Conservation (phyloP, 352 stramenopile genomes). For the Pythium sukuiense region DNA sequence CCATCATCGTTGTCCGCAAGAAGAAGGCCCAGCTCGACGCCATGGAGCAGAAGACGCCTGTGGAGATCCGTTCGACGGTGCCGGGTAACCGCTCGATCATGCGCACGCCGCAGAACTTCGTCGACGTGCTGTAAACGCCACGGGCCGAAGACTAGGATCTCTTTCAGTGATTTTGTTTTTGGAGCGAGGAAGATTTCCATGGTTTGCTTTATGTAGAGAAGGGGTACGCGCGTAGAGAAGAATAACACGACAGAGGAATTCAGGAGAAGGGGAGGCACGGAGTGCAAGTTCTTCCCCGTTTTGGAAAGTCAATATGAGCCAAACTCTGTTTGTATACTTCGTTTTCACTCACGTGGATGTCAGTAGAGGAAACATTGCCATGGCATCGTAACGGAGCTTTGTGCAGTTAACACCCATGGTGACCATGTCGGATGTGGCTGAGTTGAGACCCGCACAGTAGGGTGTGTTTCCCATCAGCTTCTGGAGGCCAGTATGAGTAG, state of each 20-base stretch:
- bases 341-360: background rate
- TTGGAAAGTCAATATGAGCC: background rate
- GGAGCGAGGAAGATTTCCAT: background rate
- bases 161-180: background rate
- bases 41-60: slow-evolving; percentile 57
- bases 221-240: background rate
- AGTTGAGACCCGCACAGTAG: slow-evolving; percentile 12
- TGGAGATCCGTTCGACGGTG: slow-evolving; percentile 21
- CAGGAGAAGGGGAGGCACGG: background rate
- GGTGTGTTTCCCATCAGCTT: slow-evolving; percentile 17
- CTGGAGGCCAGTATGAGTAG: background rate
- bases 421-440: background rate
- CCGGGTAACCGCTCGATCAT: slow-evolving; percentile 5
- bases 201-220: background rate
- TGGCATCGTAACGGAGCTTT: background rate
- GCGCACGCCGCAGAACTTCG: slow-evolving; percentile 12
- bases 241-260: background rate
- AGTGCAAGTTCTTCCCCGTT: background rate
- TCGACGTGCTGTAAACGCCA: slow-evolving; percentile 19
- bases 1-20: slow-evolving; percentile 47
- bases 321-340: background rate
- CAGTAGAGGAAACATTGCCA: slow-evolving; percentile 1
- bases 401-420: slow-evolving; percentile 11
- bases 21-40: slow-evolving; percentile 61
- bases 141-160: background rate